phyloP scores from a whole-genome alignment of 306 rosid genomes.

The Medicago ruthenica region DNA sequence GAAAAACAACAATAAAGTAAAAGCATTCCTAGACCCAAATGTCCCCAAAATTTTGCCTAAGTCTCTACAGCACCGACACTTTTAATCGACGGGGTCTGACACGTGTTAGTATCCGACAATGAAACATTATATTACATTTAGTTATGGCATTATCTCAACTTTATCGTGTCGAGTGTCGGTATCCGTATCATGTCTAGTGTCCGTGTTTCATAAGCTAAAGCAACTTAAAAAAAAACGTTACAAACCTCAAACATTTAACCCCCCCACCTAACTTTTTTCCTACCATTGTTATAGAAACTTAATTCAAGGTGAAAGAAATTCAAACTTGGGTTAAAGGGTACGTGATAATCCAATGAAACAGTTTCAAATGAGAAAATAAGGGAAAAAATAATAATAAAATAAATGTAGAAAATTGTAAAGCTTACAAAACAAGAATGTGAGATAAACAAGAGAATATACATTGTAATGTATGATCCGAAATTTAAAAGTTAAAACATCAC shows the following conservation, averaged over 20 bases:
- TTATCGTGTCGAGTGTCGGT: too few species aligned
- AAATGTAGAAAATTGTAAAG: not conserved
- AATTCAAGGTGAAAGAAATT: constrained; percentile 14
- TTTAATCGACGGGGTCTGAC: too few species aligned
- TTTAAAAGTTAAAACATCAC: constrained; percentile 2
- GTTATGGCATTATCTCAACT: too few species aligned
- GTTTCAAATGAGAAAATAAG: constrained; percentile 31
- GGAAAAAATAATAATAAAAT: not conserved
- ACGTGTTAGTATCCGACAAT: too few species aligned
- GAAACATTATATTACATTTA: too few species aligned
- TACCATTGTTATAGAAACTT: constrained; percentile 44
- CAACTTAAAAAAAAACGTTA: constrained; percentile 28
- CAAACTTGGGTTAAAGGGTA: constrained; percentile 27
- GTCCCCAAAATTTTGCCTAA: constrained; percentile 25
- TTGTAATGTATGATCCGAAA: constrained; percentile 42
- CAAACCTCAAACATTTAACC: constrained; percentile 22
- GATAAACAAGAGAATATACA: constrained; percentile 17
- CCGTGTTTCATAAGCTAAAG: not conserved
- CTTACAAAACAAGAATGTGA: constrained; percentile 37
- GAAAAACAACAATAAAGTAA: constrained; percentile 16
- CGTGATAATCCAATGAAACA: constrained; percentile 44
- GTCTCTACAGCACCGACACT: too few species aligned
- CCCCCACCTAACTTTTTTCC: not conserved
- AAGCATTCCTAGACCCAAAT: constrained; percentile 45
- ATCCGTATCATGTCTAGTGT: too few species aligned